Percentiles rank a stretch among this genome's conserved stretches.
These are phyloP conservation scores for Erythrophleum ivorense DNA, from an alignment of 331 rosid genomes.

Conservation along the genomic window DNA sequence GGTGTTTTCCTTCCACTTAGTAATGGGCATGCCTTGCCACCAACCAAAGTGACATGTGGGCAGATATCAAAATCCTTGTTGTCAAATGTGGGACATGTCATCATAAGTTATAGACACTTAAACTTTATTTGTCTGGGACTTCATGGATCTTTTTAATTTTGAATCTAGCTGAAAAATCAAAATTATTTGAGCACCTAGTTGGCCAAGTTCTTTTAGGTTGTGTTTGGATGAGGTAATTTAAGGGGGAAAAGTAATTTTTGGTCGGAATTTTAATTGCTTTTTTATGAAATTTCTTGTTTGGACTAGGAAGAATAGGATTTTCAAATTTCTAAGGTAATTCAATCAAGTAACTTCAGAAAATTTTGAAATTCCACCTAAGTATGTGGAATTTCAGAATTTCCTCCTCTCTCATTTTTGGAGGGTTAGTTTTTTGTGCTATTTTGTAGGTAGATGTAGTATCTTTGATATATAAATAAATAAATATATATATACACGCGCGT, in stretches of 20 bases:
- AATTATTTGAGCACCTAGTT: not conserved
- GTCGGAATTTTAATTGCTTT: too few species aligned
- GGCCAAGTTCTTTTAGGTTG: not conserved
- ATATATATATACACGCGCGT: too few species aligned
- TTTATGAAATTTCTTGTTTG: not conserved
- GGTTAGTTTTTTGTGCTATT: not conserved
- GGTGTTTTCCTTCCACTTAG: not conserved
- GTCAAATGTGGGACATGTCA: not conserved
- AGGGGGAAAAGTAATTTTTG: not conserved
- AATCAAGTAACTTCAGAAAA: too few species aligned
- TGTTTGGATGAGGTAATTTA: too few species aligned
- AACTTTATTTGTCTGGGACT: not conserved
- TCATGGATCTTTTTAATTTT: not conserved
- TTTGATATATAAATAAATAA: too few species aligned
- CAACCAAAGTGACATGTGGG: not conserved
- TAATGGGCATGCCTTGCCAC: not conserved
- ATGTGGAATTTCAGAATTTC: not conserved
- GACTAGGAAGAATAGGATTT: not conserved
- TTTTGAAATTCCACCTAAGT: too few species aligned
- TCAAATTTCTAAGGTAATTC: not conserved
- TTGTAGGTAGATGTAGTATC: not conserved
- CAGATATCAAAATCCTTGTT: not conserved
- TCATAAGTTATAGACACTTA: not conserved
- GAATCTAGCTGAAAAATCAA: not conserved
- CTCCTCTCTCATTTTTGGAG: not conserved